These are phyloP conservation scores for Cyphellophora europaea DNA, from an alignment of 2,329 filamentous ascomycete genomes.

Conservation along the genomic window DNA sequence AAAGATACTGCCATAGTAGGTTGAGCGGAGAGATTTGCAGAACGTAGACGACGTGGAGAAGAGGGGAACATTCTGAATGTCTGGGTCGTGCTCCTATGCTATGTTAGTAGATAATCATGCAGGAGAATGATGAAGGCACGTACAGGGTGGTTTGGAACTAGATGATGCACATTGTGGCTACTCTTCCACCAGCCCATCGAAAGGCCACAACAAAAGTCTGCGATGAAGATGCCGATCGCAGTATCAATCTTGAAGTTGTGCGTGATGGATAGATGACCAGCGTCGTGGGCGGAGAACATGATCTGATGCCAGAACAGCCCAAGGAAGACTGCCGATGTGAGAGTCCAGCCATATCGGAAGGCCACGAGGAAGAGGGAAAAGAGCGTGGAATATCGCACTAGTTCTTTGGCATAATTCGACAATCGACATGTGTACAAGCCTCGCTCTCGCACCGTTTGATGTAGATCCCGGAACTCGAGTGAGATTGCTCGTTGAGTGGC, in stretches of 20 bases:
- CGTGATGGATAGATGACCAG: constrained; percentile 93
- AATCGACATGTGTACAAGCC: constrained; percentile 53
- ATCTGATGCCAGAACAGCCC: constrained; percentile 89
- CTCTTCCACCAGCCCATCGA: constrained; percentile 95
- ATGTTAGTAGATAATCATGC: constrained; percentile 11
- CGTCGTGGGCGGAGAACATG: constrained; percentile 86
- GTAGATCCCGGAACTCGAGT: constrained; percentile 46
- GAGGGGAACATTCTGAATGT: constrained; percentile 83
- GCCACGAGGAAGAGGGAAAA: constrained; percentile 52
- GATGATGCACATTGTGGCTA: constrained; percentile 93
- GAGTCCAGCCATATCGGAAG: constrained; percentile 57
- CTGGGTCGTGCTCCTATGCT: constrained; percentile 69
- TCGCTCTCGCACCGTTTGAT: constrained; percentile 44
- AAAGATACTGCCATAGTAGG: constrained; percentile 75
- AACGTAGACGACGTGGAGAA: constrained; percentile 78
- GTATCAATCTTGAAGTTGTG: constrained; percentile 76
- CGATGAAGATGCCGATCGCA: constrained; percentile 77
- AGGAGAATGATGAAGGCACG: not conserved
- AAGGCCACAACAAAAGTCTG: constrained; percentile 77
- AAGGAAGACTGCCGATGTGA: constrained; percentile 60
- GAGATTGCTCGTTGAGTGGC: constrained; percentile 47
- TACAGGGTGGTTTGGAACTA: constrained; percentile 79
- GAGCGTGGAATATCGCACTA: constrained; percentile 61
- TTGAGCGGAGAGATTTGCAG: constrained; percentile 60
- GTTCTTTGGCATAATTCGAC: constrained; percentile 56